Conservation (phyloP, 2,329 filamentous ascomycete genomes). For the Cyphellophora europaea region DNA sequence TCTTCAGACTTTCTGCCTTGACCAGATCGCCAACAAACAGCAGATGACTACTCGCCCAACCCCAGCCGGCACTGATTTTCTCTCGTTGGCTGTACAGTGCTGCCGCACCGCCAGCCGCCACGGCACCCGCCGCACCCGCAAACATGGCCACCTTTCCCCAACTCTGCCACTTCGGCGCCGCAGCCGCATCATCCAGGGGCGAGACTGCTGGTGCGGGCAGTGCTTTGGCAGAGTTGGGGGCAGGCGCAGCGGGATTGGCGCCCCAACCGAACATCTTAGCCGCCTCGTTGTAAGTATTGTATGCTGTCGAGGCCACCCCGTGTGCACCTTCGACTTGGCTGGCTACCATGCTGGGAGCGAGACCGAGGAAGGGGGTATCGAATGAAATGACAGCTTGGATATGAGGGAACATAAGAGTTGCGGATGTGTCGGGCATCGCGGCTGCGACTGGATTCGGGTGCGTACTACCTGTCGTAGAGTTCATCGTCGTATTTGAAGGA, state of each 20-base stretch:
- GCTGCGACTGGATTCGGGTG: constrained; percentile 10
- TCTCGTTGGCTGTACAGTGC: constrained; percentile 82
- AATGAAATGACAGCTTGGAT: constrained; percentile 85
- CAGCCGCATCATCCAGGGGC: constrained; percentile 32
- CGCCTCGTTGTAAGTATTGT: constrained; percentile 58
- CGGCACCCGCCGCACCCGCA: constrained; percentile 70
- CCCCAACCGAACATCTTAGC: constrained; percentile 53
- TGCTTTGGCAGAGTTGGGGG: constrained; percentile 9
- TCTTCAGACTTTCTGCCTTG: constrained; percentile 70
- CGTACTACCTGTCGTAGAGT: constrained; percentile 14
- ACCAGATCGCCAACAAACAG: constrained; percentile 88
- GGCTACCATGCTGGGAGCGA: constrained; percentile 40
- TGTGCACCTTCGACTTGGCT: constrained; percentile 72
- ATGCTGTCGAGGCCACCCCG: constrained; percentile 60
- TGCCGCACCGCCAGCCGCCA: constrained; percentile 71
- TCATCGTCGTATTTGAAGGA: constrained; percentile 16
- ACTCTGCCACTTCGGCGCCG: constrained; percentile 54
- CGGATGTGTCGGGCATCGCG: constrained; percentile 10
- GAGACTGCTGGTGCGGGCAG: constrained; percentile 25
- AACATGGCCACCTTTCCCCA: constrained; percentile 83
- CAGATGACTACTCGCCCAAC: constrained; percentile 81
- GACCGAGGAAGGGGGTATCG: constrained; percentile 72
- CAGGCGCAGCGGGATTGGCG: constrained; percentile 20
- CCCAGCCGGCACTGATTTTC: constrained; percentile 63
- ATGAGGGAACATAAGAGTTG: constrained; percentile 77